phyloP scores from a whole-genome alignment of 768 basidiomycete genomes.

The Lactarius akahatsu region DNA sequence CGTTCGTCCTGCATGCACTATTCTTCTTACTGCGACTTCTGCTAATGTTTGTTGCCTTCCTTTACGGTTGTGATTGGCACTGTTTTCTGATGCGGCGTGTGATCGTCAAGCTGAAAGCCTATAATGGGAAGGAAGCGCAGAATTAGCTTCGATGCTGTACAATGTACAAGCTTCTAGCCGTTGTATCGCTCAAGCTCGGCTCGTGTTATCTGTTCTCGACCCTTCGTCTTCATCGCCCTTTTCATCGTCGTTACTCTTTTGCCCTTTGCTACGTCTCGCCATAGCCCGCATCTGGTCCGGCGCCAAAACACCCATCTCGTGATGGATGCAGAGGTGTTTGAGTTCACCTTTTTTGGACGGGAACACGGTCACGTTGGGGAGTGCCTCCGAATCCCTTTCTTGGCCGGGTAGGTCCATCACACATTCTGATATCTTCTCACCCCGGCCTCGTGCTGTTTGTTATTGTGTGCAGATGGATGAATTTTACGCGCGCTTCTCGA shows the following conservation, averaged over 20 bases:
- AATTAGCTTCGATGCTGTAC: slow-evolving; percentile 3
- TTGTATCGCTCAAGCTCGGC: background rate
- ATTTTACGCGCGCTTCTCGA: background rate
- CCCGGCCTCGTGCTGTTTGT: background rate
- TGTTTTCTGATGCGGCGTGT: slow-evolving; percentile 5
- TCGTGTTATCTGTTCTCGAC: background rate
- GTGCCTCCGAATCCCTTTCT: background rate
- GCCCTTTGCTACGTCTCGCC: background rate
- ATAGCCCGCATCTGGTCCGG: background rate
- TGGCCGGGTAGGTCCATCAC: background rate
- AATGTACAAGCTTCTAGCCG: background rate
- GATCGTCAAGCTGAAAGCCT: background rate
- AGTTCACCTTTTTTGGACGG: background rate
- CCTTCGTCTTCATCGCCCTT: background rate
- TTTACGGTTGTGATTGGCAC: background rate
- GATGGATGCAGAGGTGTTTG: background rate
- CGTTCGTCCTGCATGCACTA: background rate
- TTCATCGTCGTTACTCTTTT: background rate
- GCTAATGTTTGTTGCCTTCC: background rate
- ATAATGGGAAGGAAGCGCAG: slow-evolving; percentile 3
- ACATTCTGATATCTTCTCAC: background rate
- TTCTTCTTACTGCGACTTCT: slow-evolving; percentile 8
- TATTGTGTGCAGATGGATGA: background rate
- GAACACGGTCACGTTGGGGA: background rate
- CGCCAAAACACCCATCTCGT: background rate